These are phyloP conservation scores for Tricholoma matsutake DNA, from an alignment of 768 basidiomycete genomes.

Conservation along the genomic window DNA sequence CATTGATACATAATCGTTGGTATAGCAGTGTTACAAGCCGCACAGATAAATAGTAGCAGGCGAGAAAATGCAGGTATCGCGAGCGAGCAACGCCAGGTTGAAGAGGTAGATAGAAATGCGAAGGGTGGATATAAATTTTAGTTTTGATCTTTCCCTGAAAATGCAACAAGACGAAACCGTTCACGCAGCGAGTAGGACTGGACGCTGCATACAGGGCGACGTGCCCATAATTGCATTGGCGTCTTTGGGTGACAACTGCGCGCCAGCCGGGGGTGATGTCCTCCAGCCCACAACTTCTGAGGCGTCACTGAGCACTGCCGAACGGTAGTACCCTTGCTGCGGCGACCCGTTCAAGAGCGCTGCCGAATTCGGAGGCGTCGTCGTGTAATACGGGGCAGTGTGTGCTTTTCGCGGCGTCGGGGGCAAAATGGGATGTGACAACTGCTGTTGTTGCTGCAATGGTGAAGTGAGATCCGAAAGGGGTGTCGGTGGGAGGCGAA, in stretches of 20 bases:
- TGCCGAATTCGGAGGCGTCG: slow-evolving; percentile 7
- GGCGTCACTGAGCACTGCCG: slow-evolving; percentile 7
- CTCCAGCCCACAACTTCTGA: slow-evolving; percentile 13
- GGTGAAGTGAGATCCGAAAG: slow-evolving; percentile 64
- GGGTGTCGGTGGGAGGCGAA: slow-evolving; percentile 72
- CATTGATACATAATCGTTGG: slow-evolving; percentile 1
- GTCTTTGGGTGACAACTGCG: neutral
- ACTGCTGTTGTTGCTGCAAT: slow-evolving; percentile 6
- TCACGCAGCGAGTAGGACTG: slow-evolving; percentile 2
- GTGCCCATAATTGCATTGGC: neutral
- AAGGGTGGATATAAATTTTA: neutral
- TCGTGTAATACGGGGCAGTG: slow-evolving; percentile 14
- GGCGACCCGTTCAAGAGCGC: neutral
- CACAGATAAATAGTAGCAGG: slow-evolving; percentile 19
- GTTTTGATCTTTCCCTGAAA: neutral
- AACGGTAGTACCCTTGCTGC: slow-evolving; percentile 15
- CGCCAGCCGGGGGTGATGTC: neutral
- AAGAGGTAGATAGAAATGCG: neutral
- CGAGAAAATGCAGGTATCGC: slow-evolving; percentile 17
- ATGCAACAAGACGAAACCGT: neutral
- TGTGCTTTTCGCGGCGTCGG: slow-evolving; percentile 17
- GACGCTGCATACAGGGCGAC: neutral
- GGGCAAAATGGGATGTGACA: slow-evolving; percentile 9
- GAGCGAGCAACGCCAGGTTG: slow-evolving; percentile 19
- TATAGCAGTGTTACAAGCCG: slow-evolving; percentile 3